Percentiles rank a stretch among this genome's conserved stretches.
Conservation (phyloP, 2,329 filamentous ascomycete genomes). For the Ophiostoma himal-ulmi region DNA sequence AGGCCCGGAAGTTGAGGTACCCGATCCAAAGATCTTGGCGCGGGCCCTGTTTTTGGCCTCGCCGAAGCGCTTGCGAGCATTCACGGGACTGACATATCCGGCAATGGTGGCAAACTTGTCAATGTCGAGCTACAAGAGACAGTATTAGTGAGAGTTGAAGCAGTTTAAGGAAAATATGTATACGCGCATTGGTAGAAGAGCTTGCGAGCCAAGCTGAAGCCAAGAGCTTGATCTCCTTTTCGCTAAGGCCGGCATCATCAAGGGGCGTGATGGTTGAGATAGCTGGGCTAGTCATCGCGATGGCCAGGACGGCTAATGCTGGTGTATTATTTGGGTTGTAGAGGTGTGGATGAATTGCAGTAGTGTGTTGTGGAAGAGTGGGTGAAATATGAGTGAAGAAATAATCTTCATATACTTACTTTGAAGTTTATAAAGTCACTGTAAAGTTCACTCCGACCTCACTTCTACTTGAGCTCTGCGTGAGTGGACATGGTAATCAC, state of each 20-base stretch:
- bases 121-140: constrained; percentile 24
- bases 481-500: neutral
- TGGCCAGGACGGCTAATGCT: neutral
- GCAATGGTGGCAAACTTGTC: constrained; percentile 24
- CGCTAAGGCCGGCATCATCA: constrained; percentile 9
- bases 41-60: constrained; percentile 48
- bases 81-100: constrained; percentile 22
- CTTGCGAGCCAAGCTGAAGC: constrained; percentile 23
- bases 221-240: constrained; percentile 20
- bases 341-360: neutral
- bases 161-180: neutral
- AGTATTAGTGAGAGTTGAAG: neutral
- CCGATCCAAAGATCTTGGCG: constrained; percentile 18
- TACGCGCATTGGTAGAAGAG: constrained; percentile 10
- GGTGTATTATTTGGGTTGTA: neutral
- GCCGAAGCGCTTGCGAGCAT: constrained; percentile 50
- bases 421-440: too few relatives aligned
- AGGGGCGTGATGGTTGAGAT: constrained; percentile 15
- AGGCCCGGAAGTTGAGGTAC: neutral
- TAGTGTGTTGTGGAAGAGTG: too few relatives aligned
- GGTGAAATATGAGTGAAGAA: too few relatives aligned
- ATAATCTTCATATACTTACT: too few relatives aligned
- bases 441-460: neutral
- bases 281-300: neutral
- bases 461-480: neutral